Conservation (phyloP, 345 rosid genomes). For the Sisymbrium altissimum region DNA sequence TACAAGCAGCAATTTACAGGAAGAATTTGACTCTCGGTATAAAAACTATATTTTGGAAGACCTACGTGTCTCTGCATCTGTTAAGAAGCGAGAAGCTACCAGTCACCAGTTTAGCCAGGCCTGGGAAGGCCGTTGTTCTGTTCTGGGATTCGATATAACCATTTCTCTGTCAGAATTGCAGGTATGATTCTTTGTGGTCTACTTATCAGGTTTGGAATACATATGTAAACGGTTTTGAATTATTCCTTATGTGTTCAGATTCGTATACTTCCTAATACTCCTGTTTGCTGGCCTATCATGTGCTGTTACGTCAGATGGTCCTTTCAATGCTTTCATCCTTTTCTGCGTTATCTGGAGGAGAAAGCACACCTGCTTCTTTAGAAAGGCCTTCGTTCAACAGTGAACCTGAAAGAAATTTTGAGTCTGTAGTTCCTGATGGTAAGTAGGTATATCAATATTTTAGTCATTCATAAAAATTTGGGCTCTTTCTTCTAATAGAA, state of each 20-base stretch:
- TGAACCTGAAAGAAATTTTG: constrained; percentile 44
- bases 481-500: constrained; percentile 18
- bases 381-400: constrained; percentile 36
- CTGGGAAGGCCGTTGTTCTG: constrained; percentile 69
- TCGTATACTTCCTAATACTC: constrained; percentile 14
- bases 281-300: constrained; percentile 29
- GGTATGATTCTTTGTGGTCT: constrained; percentile 39
- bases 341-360: constrained; percentile 40
- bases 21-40: constrained; percentile 36
- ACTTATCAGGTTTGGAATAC: not conserved
- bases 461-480: constrained; percentile 17
- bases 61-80: constrained; percentile 48
- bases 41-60: constrained; percentile 62
- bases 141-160: constrained; percentile 66
- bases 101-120: constrained; percentile 38
- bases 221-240: not conserved
- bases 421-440: constrained; percentile 76
- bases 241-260: not conserved
- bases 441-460: constrained; percentile 23
- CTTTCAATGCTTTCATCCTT: constrained; percentile 58
- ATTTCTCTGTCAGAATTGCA: constrained; percentile 68
- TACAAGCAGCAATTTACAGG: constrained; percentile 25
- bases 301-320: constrained; percentile 56
- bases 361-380: constrained; percentile 32
- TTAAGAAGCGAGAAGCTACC: constrained; percentile 40